Conservation (phyloP, 2,329 filamentous ascomycete species). For the Colletotrichum sp. region DNA sequence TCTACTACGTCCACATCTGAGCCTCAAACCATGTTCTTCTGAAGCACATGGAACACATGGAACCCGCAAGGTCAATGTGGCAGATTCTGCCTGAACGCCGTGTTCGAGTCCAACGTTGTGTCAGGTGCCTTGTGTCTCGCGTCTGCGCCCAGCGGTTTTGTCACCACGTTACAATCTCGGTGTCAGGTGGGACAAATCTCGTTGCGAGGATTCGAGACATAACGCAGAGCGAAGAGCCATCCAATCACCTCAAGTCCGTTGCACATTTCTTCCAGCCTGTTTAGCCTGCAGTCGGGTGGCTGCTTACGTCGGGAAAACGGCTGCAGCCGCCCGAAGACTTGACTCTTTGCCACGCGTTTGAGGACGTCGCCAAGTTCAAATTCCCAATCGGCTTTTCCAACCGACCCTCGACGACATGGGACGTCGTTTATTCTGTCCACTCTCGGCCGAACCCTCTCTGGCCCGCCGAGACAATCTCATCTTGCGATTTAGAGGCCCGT, state of each 20-base stretch:
- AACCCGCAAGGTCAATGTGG: background rate
- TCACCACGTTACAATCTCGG: background rate
- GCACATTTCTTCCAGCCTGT: background rate
- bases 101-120: background rate
- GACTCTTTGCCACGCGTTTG: background rate
- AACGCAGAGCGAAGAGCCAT: background rate
- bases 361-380: background rate
- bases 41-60: background rate
- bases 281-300: background rate
- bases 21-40: background rate
- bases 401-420: background rate
- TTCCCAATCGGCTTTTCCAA: background rate
- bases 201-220: background rate
- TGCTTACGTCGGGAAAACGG: background rate
- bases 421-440: background rate
- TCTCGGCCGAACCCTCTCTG: background rate
- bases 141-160: background rate
- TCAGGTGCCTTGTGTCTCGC: background rate
- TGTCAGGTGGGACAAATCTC: background rate
- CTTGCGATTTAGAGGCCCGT: background rate
- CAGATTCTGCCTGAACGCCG: background rate
- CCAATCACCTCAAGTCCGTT: background rate
- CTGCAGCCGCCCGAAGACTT: background rate
- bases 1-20: background rate
- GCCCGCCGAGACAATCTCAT: background rate